These are phyloP conservation scores for Persicaria maculosa DNA, from an alignment of 148 eudicot species.

Conservation along the genomic window DNA sequence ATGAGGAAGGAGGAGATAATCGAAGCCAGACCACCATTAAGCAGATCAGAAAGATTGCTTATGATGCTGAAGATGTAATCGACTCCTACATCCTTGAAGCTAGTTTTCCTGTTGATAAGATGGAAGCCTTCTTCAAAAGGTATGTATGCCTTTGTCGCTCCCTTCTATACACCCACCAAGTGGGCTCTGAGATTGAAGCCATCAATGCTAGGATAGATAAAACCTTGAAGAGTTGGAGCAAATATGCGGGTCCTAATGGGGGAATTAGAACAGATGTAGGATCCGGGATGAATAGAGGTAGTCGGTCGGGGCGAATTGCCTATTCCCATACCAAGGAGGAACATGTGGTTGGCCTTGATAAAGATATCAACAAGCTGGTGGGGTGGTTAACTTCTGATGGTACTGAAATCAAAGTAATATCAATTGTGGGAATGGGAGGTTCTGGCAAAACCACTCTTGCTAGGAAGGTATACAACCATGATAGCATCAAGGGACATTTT, in stretches of 20 bases:
- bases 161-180: not conserved
- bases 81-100: slow-evolving; percentile 14
- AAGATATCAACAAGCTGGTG: not conserved
- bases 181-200: not conserved
- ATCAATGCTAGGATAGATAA: not conserved
- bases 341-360: not conserved
- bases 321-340: not conserved
- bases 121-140: not conserved
- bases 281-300: not conserved
- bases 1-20: not conserved
- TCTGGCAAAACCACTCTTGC: not conserved
- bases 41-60: slow-evolving; percentile 11
- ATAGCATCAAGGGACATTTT: not conserved
- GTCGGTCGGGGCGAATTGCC: not conserved
- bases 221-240: not conserved
- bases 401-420: not conserved
- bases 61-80: slow-evolving; percentile 22
- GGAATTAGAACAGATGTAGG: not conserved
- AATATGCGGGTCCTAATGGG: not conserved
- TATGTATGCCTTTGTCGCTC: not conserved
- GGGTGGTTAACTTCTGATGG: not conserved
- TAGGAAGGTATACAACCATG: not conserved
- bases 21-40: not conserved
- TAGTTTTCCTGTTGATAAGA: not conserved
- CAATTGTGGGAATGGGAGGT: not conserved